phyloP scores from a whole-genome alignment of 202 grass and related monocot species.

The Musa balbisiana region DNA sequence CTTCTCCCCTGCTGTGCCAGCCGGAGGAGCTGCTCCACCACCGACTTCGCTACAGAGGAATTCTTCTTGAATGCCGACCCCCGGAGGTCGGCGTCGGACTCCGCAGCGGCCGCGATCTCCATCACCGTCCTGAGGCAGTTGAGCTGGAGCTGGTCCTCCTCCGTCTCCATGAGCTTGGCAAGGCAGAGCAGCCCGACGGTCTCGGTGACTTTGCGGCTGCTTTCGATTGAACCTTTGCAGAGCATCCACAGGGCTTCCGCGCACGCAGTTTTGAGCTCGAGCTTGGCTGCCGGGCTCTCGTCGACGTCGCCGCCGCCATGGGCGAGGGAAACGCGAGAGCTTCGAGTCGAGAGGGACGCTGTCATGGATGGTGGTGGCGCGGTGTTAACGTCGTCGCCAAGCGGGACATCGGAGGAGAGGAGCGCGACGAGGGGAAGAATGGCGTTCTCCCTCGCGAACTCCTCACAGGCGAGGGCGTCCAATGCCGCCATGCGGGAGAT shows the following conservation, averaged over 20 bases:
- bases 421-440: slow-evolving; percentile 9
- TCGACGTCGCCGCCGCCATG: background rate
- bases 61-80: slow-evolving; percentile 6
- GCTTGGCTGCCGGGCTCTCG: slow-evolving; percentile 7
- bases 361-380: background rate
- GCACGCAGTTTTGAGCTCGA: slow-evolving; percentile 11
- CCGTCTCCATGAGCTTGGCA: slow-evolving; percentile 16
- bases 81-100: slow-evolving; percentile 12
- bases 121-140: slow-evolving; percentile 16
- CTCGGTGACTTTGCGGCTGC: slow-evolving; percentile 15
- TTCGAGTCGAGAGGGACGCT: background rate
- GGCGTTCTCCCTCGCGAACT: slow-evolving; percentile 24
- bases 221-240: background rate
- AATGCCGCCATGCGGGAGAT: slow-evolving; percentile 2
- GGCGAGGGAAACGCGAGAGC: background rate
- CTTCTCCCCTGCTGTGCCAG: slow-evolving; percentile 2
- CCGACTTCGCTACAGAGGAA: background rate
- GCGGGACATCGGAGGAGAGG: slow-evolving; percentile 5
- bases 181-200: slow-evolving; percentile 19
- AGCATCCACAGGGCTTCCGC: slow-evolving; percentile 15
- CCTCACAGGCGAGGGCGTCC: slow-evolving; percentile 10
- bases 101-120: slow-evolving; percentile 7
- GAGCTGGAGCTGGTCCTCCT: slow-evolving; percentile 3
- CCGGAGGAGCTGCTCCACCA: slow-evolving; percentile 19
- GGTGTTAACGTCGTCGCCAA: background rate